Conservation (phyloP, 2,329 filamentous ascomycete genomes). For the Colletotrichum tanaceti region DNA sequence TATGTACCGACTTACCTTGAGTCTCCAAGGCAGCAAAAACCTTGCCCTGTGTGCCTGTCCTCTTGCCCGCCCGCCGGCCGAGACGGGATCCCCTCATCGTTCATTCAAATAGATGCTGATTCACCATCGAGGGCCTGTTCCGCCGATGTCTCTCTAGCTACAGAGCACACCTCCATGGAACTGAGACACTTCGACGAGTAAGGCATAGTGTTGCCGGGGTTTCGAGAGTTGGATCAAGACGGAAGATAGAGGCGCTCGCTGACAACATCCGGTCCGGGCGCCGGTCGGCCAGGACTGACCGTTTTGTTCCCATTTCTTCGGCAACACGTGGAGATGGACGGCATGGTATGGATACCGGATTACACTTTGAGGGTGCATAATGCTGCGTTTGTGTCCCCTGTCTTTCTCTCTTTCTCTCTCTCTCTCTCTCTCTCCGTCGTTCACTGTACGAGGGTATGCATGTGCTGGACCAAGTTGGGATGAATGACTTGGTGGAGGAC, state of each 20-base stretch:
- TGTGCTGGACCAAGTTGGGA: too few species aligned
- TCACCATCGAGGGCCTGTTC: not conserved
- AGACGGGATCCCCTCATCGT: slow-evolving; percentile 16
- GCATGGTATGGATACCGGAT: slow-evolving; percentile 6
- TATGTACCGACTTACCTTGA: not conserved
- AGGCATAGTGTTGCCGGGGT: not conserved
- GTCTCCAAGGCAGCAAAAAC: not conserved
- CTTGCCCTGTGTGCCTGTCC: not conserved
- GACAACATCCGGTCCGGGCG: slow-evolving; percentile 1
- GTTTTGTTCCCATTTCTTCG: slow-evolving; percentile 30
- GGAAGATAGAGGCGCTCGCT: not conserved
- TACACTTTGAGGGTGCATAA: slow-evolving; percentile 33
- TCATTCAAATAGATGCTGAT: not conserved
- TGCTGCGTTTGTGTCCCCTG: slow-evolving; percentile 12
- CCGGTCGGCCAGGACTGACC: slow-evolving; percentile 13
- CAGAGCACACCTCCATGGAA: not conserved
- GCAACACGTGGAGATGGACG: slow-evolving; percentile 33
- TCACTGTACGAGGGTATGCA: not conserved
- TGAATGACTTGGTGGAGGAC: slow-evolving; percentile 7
- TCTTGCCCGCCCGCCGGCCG: slow-evolving; percentile 6
- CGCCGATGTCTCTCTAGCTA: not conserved
- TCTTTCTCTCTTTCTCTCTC: too few species aligned
- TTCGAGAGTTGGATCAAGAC: not conserved
- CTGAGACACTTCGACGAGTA: not conserved
- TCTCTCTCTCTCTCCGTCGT: too few species aligned